Percentiles rank a stretch among this genome's conserved stretches.
Conservation (phyloP, 371 early-diverging fungal species). For the Syncephalastrum sp. region DNA sequence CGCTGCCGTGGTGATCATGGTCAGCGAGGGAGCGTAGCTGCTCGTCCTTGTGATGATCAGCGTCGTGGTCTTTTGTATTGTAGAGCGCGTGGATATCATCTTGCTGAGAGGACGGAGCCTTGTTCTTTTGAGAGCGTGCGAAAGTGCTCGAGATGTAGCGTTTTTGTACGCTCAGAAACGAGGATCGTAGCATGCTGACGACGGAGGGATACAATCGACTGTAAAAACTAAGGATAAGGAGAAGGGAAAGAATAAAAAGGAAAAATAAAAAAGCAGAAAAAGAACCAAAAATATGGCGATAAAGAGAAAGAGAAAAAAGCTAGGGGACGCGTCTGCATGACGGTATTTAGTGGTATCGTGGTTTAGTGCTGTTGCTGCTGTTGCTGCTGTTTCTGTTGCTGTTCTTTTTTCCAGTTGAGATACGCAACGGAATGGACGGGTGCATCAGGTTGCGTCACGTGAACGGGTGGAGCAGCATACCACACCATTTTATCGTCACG, state of each 20-base stretch:
- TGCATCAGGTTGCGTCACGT: slow-evolving; percentile 11
- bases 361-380: slow-evolving; percentile 6
- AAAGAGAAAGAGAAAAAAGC: too few species aligned
- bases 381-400: slow-evolving; percentile 11
- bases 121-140: not conserved
- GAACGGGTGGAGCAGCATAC: slow-evolving; percentile 43
- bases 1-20: slow-evolving; percentile 1
- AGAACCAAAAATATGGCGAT: not conserved
- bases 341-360: not conserved
- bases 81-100: slow-evolving; percentile 12
- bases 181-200: not conserved
- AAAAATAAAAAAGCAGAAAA: not conserved
- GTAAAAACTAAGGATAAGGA: not conserved
- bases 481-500: slow-evolving; percentile 18
- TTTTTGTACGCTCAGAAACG: not conserved
- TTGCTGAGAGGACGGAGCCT: not conserved
- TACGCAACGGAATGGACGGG: slow-evolving; percentile 18
- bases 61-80: slow-evolving; percentile 17
- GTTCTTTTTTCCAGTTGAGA: slow-evolving; percentile 32
- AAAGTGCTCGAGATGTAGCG: not conserved
- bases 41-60: slow-evolving; percentile 9
- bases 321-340: too few species aligned
- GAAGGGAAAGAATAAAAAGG: not conserved
- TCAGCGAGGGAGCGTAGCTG: slow-evolving; percentile 17
- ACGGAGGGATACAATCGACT: not conserved